These are phyloP conservation scores for Nematocida minor DNA, from an alignment of 371 early-diverging fungal species.

Conservation along the genomic window DNA sequence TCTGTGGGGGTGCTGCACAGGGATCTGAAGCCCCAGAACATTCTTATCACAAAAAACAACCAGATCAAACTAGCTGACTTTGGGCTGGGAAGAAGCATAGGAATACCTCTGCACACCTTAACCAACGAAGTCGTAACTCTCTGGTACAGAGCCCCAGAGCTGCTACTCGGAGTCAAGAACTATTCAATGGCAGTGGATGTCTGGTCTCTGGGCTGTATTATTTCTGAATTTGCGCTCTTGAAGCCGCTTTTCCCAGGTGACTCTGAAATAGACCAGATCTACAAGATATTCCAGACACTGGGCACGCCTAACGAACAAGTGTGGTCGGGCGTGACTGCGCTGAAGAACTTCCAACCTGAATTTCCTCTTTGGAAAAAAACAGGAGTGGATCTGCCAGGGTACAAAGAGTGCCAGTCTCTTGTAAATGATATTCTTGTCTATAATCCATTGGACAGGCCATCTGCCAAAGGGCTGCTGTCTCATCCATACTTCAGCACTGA, in stretches of 20 bases:
- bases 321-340: slow-evolving; percentile 77
- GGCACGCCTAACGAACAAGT: slow-evolving; percentile 90
- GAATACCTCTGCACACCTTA: slow-evolving; percentile 60
- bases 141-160: slow-evolving; percentile 65
- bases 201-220: slow-evolving; percentile 97
- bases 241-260: slow-evolving; percentile 95
- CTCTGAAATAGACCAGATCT: slow-evolving; percentile 93
- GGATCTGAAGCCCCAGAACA: slow-evolving; percentile 78
- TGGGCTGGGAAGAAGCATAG: slow-evolving; percentile 61
- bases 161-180: slow-evolving; percentile 61
- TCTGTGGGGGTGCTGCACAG: slow-evolving; percentile 88
- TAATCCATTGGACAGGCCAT: slow-evolving; percentile 78
- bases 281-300: slow-evolving; percentile 94
- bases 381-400: slow-evolving; percentile 11
- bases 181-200: slow-evolving; percentile 71
- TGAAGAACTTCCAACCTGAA: slow-evolving; percentile 71
- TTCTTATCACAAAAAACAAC: slow-evolving; percentile 58
- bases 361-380: slow-evolving; percentile 52
- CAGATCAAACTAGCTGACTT: slow-evolving; percentile 65
- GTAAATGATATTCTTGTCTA: slow-evolving; percentile 80
- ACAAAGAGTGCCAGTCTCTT: slow-evolving; percentile 76
- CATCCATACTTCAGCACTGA: slow-evolving; percentile 87
- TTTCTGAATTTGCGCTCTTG: slow-evolving; percentile 88
- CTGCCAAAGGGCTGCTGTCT: slow-evolving; percentile 82
- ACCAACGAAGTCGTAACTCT: slow-evolving; percentile 64